Base-by-base conservation (phyloP, 108 stramenopile genomes). In the Nitzschia putrida region DNA sequence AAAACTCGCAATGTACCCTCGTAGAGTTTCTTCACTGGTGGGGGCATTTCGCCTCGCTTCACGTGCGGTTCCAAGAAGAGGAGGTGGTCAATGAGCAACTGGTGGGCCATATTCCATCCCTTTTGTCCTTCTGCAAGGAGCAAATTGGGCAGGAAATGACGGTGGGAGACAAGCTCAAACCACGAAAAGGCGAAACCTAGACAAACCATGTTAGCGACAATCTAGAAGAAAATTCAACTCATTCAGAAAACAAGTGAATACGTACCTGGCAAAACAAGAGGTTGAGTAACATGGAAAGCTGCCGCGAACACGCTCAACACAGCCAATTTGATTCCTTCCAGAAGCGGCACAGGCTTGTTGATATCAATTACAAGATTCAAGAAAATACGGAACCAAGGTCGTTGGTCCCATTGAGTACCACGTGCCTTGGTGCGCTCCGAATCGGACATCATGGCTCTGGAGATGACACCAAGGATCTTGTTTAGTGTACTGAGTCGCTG, bases 341-440 rank as follows among this genome's bases (percentile, higher is more conserved):
- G 65, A 9, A 71, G 73, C 3, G 86, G 85, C 73, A 90, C 91
- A 6, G 97, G 93, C 43, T 85, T 80, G 76, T 94, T 95, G 63
- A 99, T 49, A 64, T 98, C 99, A 42, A 92, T 86, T 2, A 97
- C 71, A 65, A 99, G 78, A 83, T 96, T 92, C 25, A 97, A 80
- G 2, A 99, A 68, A 56, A 99, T 72, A 41, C 99, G 88, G 80
- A 94, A 98, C 94, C 98, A 99, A 18, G 99, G 99, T 41, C 98
- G 78, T 71, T 97, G 98, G 69, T 99, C 99, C 92, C 94, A 91
- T 18, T 53, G 57, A 7, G 40, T 3, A 11, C 58, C 66, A 7
- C 43, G 25, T 26, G 73, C 74, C 55, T 80, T 83, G 7, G 80
- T 66, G 53, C 80, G 80, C 66, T 92, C 86, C 20, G 76, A 85